Conservation (phyloP, 2,329 filamentous ascomycete genomes). For the Aspergillus pseudonomiae region DNA sequence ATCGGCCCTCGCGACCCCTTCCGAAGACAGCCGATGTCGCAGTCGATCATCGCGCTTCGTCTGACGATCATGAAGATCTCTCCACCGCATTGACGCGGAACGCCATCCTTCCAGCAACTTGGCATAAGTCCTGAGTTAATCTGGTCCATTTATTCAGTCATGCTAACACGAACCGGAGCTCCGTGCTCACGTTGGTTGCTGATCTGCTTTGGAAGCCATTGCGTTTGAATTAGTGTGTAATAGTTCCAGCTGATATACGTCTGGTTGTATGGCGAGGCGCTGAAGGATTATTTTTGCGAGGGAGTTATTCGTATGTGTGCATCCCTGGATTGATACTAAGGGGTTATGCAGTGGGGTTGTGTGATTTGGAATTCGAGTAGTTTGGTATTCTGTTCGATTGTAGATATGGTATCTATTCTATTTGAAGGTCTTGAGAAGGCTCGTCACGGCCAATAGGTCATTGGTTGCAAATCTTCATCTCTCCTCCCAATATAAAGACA, state of each 20-base stretch:
- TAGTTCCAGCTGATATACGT: background rate
- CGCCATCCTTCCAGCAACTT: background rate
- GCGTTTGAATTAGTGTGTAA: background rate
- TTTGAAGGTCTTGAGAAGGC: background rate
- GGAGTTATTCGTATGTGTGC: background rate
- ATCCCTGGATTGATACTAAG: background rate
- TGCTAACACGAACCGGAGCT: background rate
- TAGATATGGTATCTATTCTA: background rate
- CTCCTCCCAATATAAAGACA: background rate
- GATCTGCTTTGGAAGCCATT: background rate
- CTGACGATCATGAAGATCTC: background rate
- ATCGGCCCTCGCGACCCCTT: background rate
- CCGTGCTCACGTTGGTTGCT: background rate
- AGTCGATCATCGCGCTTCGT: background rate
- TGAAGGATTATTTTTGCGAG: background rate
- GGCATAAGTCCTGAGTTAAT: too few relatives aligned
- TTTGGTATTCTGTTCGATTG: background rate
- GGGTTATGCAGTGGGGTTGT: background rate
- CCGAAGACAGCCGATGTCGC: background rate
- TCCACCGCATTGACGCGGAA: constrained; percentile 2
- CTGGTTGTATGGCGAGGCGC: too few relatives aligned
- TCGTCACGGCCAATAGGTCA: background rate
- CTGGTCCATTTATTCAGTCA: background rate
- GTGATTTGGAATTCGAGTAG: background rate
- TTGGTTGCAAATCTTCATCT: background rate